These are phyloP conservation scores for Erythrophleum fordii DNA, from an alignment of 306 rosid genomes.

Conservation along the genomic window DNA sequence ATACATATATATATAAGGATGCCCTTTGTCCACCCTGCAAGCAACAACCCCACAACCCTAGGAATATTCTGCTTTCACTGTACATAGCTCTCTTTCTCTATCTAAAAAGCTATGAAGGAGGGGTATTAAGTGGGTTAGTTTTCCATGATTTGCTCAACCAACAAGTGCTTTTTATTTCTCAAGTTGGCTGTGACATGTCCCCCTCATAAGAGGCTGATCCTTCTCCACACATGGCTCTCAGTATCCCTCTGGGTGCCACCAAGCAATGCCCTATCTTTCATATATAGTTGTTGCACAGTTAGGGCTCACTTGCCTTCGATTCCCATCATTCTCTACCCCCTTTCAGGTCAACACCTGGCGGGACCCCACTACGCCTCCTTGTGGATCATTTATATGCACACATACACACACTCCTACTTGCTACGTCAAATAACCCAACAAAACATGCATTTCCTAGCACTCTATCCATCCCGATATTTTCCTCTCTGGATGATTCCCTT, in stretches of 20 bases:
- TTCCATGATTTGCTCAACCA: conserved; percentile 41
- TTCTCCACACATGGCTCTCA: conserved; percentile 48
- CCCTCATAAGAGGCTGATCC: conserved; percentile 47
- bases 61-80: conserved; percentile 39
- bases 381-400: not conserved
- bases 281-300: conserved; percentile 17
- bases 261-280: conserved; percentile 19
- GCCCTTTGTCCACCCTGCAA: conserved; percentile 55
- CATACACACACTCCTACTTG: not conserved
- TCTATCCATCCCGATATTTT: not conserved
- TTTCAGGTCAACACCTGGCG: conserved; percentile 42
- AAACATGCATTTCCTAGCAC: conserved; percentile 36
- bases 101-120: not conserved
- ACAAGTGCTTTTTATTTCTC: conserved; percentile 19
- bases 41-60: conserved; percentile 43
- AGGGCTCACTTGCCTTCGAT: conserved; percentile 44
- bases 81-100: not conserved
- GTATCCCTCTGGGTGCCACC: conserved; percentile 34
- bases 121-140: not conserved
- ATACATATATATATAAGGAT: not conserved
- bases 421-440: not conserved
- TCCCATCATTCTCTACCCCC: conserved; percentile 60
- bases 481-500: not conserved
- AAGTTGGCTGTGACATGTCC: conserved; percentile 57
- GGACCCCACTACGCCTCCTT: conserved; percentile 46